A percentile compares a stretch with the other conserved stretches of the same genome.
Conservation (phyloP, 2,329 filamentous ascomycete genomes). For the Ambrosiella beaveri region DNA sequence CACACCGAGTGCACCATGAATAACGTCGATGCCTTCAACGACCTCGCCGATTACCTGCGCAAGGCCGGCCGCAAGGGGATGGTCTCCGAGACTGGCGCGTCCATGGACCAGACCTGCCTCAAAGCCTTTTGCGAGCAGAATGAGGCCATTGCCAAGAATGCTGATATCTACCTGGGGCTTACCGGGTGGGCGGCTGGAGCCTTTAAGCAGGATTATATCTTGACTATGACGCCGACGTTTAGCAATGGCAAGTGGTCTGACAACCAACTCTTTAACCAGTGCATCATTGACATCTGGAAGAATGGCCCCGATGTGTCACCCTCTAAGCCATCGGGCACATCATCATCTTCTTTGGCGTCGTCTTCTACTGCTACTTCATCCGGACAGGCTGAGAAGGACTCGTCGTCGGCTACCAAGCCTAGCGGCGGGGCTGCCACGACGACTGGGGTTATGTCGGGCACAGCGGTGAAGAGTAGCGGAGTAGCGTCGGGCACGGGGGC, state of each 20-base stretch:
- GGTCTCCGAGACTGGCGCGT: slow-evolving; percentile 32
- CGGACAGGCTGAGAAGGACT: background rate
- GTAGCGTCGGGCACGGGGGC: background rate
- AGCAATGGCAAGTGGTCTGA: slow-evolving; percentile 15
- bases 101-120: slow-evolving; percentile 23
- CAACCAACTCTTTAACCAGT: slow-evolving; percentile 16
- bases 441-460: background rate
- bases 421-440: background rate
- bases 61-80: slow-evolving; percentile 26
- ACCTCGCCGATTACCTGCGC: slow-evolving; percentile 29
- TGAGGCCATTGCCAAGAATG: slow-evolving; percentile 27
- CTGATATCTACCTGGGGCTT: slow-evolving; percentile 30
- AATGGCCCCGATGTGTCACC: slow-evolving; percentile 2
- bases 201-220: slow-evolving; percentile 25
- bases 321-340: background rate
- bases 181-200: slow-evolving; percentile 30
- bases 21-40: slow-evolving; percentile 31
- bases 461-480: background rate
- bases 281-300: slow-evolving; percentile 15
- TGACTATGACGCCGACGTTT: slow-evolving; percentile 26
- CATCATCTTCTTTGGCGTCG: background rate
- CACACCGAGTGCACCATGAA: slow-evolving; percentile 34
- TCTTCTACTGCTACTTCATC: background rate
- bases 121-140: slow-evolving; percentile 30
- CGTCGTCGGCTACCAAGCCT: background rate